Conservation (phyloP, 2,329 filamentous ascomycete species). For the Cladophialophora chaetospira region DNA sequence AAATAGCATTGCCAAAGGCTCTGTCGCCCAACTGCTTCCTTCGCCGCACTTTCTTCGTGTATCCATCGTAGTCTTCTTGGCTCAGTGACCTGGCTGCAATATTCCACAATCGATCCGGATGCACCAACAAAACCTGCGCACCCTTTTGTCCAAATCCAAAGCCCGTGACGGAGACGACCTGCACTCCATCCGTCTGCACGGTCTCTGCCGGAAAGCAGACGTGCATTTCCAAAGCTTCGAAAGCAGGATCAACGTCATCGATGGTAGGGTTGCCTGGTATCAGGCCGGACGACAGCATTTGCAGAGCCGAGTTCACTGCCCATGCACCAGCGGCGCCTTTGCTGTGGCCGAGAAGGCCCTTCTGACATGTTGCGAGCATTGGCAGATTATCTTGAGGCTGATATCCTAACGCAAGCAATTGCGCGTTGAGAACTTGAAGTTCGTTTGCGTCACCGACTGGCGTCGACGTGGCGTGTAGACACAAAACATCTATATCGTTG, state of each 20-base stretch:
- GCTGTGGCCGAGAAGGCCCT: conserved; percentile 43
- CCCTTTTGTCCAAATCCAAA: conserved; percentile 53
- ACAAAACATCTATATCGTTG: conserved; percentile 44
- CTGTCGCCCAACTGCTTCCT: not conserved
- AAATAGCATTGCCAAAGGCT: not conserved
- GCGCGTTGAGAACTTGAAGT: conserved; percentile 39
- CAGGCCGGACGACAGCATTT: conserved; percentile 39
- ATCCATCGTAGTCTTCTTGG: not conserved
- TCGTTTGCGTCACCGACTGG: conserved; percentile 46
- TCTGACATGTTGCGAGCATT: conserved; percentile 41
- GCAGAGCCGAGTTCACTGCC: conserved; percentile 45
- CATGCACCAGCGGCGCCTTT: conserved; percentile 43
- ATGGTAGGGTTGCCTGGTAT: conserved; percentile 44
- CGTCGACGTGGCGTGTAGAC: conserved; percentile 47
- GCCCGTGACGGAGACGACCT: conserved; percentile 8
- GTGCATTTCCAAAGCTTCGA: conserved; percentile 36
- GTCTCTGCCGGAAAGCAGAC: not conserved
- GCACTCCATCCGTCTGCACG: not conserved
- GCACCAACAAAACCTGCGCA: conserved; percentile 27
- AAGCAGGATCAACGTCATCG: conserved; percentile 42
- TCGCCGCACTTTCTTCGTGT: not conserved
- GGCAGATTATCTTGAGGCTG: conserved; percentile 36
- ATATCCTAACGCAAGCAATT: conserved; percentile 42
- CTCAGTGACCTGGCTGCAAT: not conserved
- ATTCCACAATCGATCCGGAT: not conserved